Conservation (phyloP, 768 basidiomycete species). For the Rhizopogon sp. region DNA sequence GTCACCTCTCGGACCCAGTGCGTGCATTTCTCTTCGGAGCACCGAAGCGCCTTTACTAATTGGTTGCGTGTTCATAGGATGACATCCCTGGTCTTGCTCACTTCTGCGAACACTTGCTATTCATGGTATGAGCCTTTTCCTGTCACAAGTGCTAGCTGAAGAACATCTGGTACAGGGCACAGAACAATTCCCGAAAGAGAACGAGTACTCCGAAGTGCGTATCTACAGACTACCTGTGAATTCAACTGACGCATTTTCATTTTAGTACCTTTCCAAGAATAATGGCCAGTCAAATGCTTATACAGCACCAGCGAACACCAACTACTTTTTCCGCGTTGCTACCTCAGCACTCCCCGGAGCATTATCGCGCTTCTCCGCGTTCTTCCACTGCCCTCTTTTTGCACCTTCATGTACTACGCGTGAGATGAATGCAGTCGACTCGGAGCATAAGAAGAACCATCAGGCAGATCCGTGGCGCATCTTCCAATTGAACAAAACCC, state of each 20-base stretch:
- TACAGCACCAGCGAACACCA: slow-evolving; percentile 88
- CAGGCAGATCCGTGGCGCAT: slow-evolving; percentile 91
- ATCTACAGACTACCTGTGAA: neutral
- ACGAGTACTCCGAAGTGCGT: slow-evolving; percentile 84
- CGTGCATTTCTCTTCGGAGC: slow-evolving; percentile 22
- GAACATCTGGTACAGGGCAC: slow-evolving; percentile 51
- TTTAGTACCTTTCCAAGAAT: slow-evolving; percentile 71
- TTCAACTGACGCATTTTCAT: neutral
- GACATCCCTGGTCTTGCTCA: slow-evolving; percentile 93
- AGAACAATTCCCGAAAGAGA: slow-evolving; percentile 82
- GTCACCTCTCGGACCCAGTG: slow-evolving; percentile 91
- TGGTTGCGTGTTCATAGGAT: slow-evolving; percentile 35
- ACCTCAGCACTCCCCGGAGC: slow-evolving; percentile 62
- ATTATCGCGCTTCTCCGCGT: slow-evolving; percentile 72
- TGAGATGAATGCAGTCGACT: slow-evolving; percentile 94
- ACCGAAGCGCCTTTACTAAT: neutral
- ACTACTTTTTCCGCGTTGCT: slow-evolving; percentile 75
- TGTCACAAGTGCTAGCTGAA: neutral
- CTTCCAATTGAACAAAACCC: slow-evolving; percentile 88
- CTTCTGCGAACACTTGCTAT: slow-evolving; percentile 94
- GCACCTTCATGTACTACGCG: slow-evolving; percentile 77
- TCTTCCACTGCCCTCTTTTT: slow-evolving; percentile 95
- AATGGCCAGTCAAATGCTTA: slow-evolving; percentile 91
- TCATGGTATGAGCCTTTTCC: slow-evolving; percentile 63
- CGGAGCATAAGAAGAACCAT: slow-evolving; percentile 95